Evolutionary conservation across 345 rosid species (phyloP), one percentile per base, ranked within the genome.

Genomic region (Citrus sp.): DNA sequence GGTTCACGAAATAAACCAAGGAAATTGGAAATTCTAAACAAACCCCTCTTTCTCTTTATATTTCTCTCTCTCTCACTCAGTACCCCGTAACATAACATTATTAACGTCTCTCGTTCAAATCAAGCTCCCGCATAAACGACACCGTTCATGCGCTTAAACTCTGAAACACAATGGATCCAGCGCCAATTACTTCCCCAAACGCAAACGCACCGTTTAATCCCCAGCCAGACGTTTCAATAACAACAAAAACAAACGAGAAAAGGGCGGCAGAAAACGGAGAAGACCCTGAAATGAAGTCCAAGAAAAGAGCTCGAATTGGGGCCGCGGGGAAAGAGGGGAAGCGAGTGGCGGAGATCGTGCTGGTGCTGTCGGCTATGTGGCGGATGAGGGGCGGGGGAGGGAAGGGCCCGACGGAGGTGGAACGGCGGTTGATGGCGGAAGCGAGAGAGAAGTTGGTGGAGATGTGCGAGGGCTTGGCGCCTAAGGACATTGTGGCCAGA

Each of bases 321-420:
- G 46, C 51, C 9, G 77, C 32, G 42, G 74, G 54, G 38, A 78
- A 77, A 24, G 87, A 77, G 22, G 67, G 86, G 40, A 87, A 77
- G 67, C 80, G 93, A 66, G 97, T 92, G 80, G 95, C 98, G 66
- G 98, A 95, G 92, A 91, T 93, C 35, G 97, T 95, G 72, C 81
- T 93, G 64, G 92, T 92, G 70, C 66, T 95, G 81, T 91, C 98
- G 25, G 87, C 91, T 38, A 90, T 93, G 86, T 91, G 90, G 79
- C 83, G 89, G 87, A 89, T 91, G 87, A 85, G 98, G 30, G 90
- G 88, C 12, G 98, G 93, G 8, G 91, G 94, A 21, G 91, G 88
- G 40, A 81, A 54, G 81, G 78, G 69, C 7, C 95, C 98, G 9
- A 91, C 98, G 65, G 88, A 84, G 66, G 87, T 82, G 65, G 98